A percentile compares a stretch with the other conserved stretches of the same genome.
These are phyloP conservation scores for Phaeosphaeria sp. DNA, from an alignment of 2,329 filamentous ascomycete species.

Conservation along the genomic window DNA sequence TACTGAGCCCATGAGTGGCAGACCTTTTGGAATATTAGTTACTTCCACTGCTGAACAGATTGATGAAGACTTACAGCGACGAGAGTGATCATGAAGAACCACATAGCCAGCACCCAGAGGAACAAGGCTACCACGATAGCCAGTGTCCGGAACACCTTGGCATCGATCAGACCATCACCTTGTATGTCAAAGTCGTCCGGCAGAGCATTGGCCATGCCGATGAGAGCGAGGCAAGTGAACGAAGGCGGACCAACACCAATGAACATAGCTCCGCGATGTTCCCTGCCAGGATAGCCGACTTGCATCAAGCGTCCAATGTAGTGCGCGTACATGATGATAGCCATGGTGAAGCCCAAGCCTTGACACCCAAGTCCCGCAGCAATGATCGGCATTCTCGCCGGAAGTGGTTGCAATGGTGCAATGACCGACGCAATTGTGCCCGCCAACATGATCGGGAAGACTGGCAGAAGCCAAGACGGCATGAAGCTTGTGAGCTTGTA, in stretches of 20 bases:
- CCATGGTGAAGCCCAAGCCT: conserved; percentile 72
- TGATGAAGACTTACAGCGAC: conserved; percentile 41
- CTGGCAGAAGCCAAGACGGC: conserved; percentile 76
- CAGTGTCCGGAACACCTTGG: conserved; percentile 51
- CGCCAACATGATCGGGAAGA: conserved; percentile 76
- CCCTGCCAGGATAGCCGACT: conserved; percentile 66
- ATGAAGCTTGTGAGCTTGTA: conserved; percentile 72
- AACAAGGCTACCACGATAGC: conserved; percentile 61
- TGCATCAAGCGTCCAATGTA: conserved; percentile 77
- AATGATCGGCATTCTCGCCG: conserved; percentile 66
- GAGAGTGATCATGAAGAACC: conserved; percentile 59
- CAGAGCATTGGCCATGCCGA: conserved; percentile 69
- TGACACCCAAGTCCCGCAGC: conserved; percentile 72
- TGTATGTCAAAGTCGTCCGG: conserved; percentile 55
- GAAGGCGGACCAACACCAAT: conserved; percentile 78
- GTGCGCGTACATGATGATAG: conserved; percentile 74
- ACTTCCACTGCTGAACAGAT: conserved; percentile 34
- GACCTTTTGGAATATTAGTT: conserved; percentile 29
- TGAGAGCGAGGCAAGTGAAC: conserved; percentile 73
- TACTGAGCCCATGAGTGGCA: conserved; percentile 50
- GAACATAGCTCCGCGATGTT: conserved; percentile 73
- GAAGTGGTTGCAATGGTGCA: conserved; percentile 64
- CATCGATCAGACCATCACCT: conserved; percentile 55
- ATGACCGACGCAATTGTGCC: conserved; percentile 75
- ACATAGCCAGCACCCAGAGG: conserved; percentile 69